Evolutionary conservation across 2,329 filamentous ascomycete species (phyloP).

Genomic region (Calonectria pauciramosa): DNA sequence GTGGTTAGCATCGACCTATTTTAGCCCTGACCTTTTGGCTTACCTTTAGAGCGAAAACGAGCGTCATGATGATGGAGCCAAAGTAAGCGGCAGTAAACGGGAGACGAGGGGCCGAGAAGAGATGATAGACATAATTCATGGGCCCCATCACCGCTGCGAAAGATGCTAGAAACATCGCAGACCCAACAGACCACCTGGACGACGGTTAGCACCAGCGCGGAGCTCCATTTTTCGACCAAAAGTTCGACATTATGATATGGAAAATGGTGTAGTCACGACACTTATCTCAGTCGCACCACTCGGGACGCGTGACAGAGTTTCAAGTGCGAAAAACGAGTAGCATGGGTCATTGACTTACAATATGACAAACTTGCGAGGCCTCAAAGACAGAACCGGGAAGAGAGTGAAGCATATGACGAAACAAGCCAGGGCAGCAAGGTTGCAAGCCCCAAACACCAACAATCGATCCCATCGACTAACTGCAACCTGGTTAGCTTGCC

Average conservation of each 20-base stretch:
- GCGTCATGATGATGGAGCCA: conserved; percentile 88
- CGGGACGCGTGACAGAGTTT: conserved; percentile 33
- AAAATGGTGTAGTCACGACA: conserved; percentile 32
- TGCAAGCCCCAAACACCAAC: conserved; percentile 92
- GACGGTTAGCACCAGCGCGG: conserved; percentile 44
- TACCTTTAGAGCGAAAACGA: conserved; percentile 94
- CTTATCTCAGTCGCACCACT: conserved; percentile 20
- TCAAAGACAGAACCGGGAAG: conserved; percentile 84
- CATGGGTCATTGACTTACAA: conserved; percentile 77
- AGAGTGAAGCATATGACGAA: conserved; percentile 94
- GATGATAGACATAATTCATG: conserved; percentile 83
- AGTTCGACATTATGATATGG: conserved; percentile 34
- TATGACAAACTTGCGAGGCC: conserved; percentile 94
- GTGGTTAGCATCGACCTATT: conserved; percentile 28
- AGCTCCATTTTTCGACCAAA: conserved; percentile 30
- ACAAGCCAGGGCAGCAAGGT: conserved; percentile 88
- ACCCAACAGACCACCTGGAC: conserved; percentile 92
- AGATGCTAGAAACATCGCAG: conserved; percentile 88
- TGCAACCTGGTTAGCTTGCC: conserved; percentile 61
- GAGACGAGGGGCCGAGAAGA: conserved; percentile 85
- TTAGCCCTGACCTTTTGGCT: conserved; percentile 52
- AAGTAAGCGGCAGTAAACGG: conserved; percentile 97
- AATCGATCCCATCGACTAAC: conserved; percentile 98
- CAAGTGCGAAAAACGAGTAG: conserved; percentile 19
- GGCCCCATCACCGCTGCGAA: conserved; percentile 97